These are phyloP conservation scores for Didymella sp. DNA, from an alignment of 2,329 filamentous ascomycete species.

Conservation along the genomic window DNA sequence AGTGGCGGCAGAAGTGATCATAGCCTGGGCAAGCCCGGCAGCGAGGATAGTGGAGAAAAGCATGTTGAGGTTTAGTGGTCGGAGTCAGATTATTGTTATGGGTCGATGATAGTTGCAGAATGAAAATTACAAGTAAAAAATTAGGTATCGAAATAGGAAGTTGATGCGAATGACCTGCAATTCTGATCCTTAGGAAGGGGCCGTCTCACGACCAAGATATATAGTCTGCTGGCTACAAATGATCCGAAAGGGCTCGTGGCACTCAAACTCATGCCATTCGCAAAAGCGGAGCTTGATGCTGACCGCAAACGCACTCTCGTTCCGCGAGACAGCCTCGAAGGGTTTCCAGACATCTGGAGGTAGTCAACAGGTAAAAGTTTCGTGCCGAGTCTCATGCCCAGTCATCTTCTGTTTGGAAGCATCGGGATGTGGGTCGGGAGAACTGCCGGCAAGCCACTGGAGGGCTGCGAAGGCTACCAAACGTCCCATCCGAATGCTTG, in stretches of 20 bases:
- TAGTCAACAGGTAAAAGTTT: conserved; percentile 6
- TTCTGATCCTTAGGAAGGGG: conserved; percentile 22
- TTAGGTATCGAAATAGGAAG: conserved; percentile 11
- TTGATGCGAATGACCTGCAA: conserved; percentile 26
- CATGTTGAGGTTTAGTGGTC: conserved; percentile 25
- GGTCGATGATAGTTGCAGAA: conserved; percentile 13
- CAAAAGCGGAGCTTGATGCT: conserved; percentile 18
- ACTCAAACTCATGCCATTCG: neutral
- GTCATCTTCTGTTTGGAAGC: conserved; percentile 16
- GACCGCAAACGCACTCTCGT: conserved; percentile 16
- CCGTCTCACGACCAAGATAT: conserved; percentile 12
- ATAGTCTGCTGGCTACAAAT: conserved; percentile 5
- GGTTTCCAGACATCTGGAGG: conserved; percentile 5
- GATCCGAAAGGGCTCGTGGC: neutral
- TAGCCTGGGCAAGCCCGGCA: conserved; percentile 34
- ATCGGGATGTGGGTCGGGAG: neutral
- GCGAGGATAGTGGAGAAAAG: conserved; percentile 31
- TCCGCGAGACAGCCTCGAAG: conserved; percentile 8
- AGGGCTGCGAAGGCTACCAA: neutral
- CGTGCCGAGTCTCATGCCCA: conserved; percentile 18
- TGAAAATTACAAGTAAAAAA: conserved; percentile 7
- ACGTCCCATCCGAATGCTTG: conserved; percentile 2
- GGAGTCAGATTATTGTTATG: conserved; percentile 11
- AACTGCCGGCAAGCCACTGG: conserved; percentile 1
- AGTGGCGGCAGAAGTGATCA: conserved; percentile 35